Evolutionary conservation across 208 protist genomes (phyloP).

Genomic region (Naegleria fowleri): DNA sequence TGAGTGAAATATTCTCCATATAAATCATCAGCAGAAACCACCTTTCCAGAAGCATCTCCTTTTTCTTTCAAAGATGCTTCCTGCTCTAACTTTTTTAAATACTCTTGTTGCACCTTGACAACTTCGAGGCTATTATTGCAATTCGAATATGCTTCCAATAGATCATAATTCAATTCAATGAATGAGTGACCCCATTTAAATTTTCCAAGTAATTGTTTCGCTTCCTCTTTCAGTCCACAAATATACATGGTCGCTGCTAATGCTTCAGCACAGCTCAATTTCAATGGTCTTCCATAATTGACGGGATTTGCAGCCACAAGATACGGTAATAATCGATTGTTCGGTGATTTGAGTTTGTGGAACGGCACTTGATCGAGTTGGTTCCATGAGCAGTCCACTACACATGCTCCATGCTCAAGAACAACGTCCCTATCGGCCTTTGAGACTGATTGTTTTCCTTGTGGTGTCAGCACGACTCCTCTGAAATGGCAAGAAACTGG

Average conservation of each 20-base stretch:
- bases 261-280: constrained; percentile 95
- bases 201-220: constrained; percentile 74
- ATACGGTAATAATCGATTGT: constrained; percentile 83
- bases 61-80: constrained; percentile 35
- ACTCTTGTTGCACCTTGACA: constrained; percentile 55
- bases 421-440: constrained; percentile 81
- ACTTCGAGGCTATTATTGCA: constrained; percentile 58
- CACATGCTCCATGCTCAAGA: constrained; percentile 73
- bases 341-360: constrained; percentile 76
- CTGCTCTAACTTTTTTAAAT: constrained; percentile 48
- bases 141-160: constrained; percentile 74
- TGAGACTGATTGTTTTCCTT: constrained; percentile 80
- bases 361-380: constrained; percentile 88
- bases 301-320: constrained; percentile 97
- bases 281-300: constrained; percentile 96
- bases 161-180: constrained; percentile 83
- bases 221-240: constrained; percentile 78
- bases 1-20: constrained; percentile 15
- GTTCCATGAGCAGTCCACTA: constrained; percentile 99
- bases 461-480: constrained; percentile 90
- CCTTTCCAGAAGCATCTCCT: constrained; percentile 22
- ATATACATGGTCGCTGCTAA: constrained; percentile 89
- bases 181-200: constrained; percentile 96
- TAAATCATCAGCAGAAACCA: constrained; percentile 29
- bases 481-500: constrained; percentile 72